Conservation (phyloP, 495 filamentous ascomycete genomes). For the Parathielavia appendiculata region DNA sequence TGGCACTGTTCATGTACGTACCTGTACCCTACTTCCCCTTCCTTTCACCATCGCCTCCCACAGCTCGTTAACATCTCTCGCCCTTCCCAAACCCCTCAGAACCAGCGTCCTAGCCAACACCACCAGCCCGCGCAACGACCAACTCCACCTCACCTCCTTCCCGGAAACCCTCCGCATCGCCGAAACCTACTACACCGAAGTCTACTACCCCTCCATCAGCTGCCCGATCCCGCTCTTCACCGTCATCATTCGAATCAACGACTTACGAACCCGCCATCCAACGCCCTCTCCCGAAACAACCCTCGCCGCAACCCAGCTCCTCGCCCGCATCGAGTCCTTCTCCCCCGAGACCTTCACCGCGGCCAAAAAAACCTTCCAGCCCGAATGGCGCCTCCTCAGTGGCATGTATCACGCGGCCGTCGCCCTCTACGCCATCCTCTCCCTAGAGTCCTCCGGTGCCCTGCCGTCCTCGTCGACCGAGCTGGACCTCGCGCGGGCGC, state of each 20-base stretch:
- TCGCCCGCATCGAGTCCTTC: slow-evolving; percentile 25
- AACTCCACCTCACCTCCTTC: slow-evolving; percentile 15
- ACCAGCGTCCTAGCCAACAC: slow-evolving; percentile 30
- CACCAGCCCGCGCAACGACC: slow-evolving; percentile 28
- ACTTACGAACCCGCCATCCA: slow-evolving; percentile 23
- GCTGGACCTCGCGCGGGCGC: neutral
- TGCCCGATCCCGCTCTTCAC: slow-evolving; percentile 21
- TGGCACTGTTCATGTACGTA: slow-evolving; percentile 29
- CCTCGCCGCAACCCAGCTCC: slow-evolving; percentile 15
- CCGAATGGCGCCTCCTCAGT: slow-evolving; percentile 28
- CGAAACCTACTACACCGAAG: slow-evolving; percentile 16
- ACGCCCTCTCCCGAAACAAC: slow-evolving; percentile 1
- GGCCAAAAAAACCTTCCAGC: neutral
- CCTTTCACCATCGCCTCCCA: neutral
- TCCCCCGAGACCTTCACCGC: slow-evolving; percentile 25
- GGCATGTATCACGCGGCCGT: slow-evolving; percentile 25
- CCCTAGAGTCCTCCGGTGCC: slow-evolving; percentile 22
- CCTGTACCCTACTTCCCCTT: neutral
- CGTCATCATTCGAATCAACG: slow-evolving; percentile 29
- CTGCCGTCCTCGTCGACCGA: neutral
- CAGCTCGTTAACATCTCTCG: neutral
- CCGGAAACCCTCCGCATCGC: slow-evolving; percentile 20
- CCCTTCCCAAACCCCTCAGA: slow-evolving; percentile 16
- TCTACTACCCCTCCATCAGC: slow-evolving; percentile 21
- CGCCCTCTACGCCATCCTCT: slow-evolving; percentile 34